Evolutionary conservation across 176 grass and related monocot genomes (phyloP), one percentile per base, ranked within the genome.

Genomic region (Bothriochloa decipiens): DNA sequence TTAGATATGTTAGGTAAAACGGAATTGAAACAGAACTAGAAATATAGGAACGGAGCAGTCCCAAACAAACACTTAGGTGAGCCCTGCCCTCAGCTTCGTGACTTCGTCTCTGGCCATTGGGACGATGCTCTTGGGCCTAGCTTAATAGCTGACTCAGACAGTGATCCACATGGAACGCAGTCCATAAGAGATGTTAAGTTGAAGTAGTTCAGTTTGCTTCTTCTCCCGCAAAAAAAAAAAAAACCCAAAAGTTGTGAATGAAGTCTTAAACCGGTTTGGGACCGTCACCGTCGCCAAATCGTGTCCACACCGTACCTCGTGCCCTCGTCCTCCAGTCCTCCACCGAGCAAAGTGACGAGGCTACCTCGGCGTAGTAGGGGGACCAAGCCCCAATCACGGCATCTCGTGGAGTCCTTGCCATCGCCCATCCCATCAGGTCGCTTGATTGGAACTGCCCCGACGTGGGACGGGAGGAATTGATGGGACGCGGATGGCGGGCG

Each of bases 41-140:
- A 35, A 35, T n/a, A 35, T 2, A 1, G 4, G 4, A 35, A n/a
- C n/a, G n/a, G n/a, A n/a, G n/a, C n/a, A n/a, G n/a, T n/a, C n/a
- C n/a, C n/a, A n/a, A n/a, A n/a, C n/a, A n/a, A n/a, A n/a, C n/a
- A n/a, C 73, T 67, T 61, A 68, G 22, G 64, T 22, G 63, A 80
- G 77, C 70, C 15, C 53, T 10, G 18, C 65, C 46, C 46, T 49
- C 46, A 72, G n/a, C 70, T 17, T n/a, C 29, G 29, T 32, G 29
- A 32, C 29, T 32, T 32, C 40, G 28, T 25, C 66, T 17, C 33
- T 66, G 57, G 55, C 36, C 66, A 20, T 66, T 32, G 66, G 14
- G 80, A 16, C 79, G 62, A 82, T 29, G 72, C 65, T 32, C 83
- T 83, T 25, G 80, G 37, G 50, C 67, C 37, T 2, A 47, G 66